Conservation (phyloP, 1,139 yeast species). For the Candida neerlandica region DNA sequence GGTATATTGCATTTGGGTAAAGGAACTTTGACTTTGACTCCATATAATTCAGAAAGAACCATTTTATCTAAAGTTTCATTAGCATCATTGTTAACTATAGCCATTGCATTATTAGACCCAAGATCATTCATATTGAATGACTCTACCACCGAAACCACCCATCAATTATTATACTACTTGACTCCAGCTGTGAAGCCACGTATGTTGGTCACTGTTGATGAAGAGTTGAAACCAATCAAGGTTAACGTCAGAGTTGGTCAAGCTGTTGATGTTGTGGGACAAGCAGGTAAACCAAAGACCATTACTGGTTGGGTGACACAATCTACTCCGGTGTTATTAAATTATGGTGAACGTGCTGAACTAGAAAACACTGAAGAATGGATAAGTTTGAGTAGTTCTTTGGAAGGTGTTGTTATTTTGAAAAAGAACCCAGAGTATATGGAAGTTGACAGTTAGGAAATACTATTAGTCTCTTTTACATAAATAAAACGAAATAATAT, state of each 20-base stretch:
- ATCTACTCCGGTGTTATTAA: conserved; percentile 91
- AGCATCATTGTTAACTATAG: conserved; percentile 85
- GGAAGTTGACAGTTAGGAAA: conserved; percentile 56
- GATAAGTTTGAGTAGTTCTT: conserved; percentile 73
- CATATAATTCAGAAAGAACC: conserved; percentile 88
- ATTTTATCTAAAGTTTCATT: conserved; percentile 86
- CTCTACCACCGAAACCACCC: conserved; percentile 61
- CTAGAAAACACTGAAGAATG: conserved; percentile 89
- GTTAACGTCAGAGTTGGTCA: conserved; percentile 98
- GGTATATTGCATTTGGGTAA: conserved; percentile 95
- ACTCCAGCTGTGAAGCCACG: conserved; percentile 92
- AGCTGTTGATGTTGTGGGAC: conserved; percentile 98
- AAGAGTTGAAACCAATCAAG: conserved; percentile 81
- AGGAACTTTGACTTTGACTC: conserved; percentile 87
- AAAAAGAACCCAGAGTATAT: conserved; percentile 87
- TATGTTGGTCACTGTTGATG: conserved; percentile 91
- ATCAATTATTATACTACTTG: conserved; percentile 76
- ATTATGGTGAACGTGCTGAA: conserved; percentile 96
- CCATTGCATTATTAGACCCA: conserved; percentile 86
- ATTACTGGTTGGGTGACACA: conserved; percentile 99
- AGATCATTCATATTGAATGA: conserved; percentile 61
- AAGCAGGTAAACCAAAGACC: conserved; percentile 98
- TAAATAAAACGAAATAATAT: background rate
- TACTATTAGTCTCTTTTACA: conserved; percentile 2
- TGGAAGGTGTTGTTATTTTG: conserved; percentile 93